phyloP scores from a whole-genome alignment of 305 asterid species.

The Striga hermonthica region DNA sequence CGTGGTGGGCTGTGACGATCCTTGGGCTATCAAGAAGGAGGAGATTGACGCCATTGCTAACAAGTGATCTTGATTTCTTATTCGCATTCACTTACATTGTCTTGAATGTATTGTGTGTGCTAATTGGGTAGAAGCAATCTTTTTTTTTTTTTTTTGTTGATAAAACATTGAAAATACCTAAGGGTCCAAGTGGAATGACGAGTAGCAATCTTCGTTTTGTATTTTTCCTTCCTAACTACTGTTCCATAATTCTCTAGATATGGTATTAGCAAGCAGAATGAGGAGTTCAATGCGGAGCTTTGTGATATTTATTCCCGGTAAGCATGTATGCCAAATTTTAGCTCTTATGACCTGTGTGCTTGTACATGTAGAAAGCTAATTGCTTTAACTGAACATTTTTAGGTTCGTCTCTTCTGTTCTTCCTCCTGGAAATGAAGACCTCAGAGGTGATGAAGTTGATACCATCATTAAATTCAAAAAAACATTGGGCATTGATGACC shows the following conservation, averaged over 20 bases:
- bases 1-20: conserved; percentile 70
- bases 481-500: conserved; percentile 96
- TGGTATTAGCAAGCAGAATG: conserved; percentile 91
- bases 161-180: background rate
- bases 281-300: conserved; percentile 86
- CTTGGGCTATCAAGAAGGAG: conserved; percentile 69
- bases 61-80: conserved; percentile 43
- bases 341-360: conserved; percentile 20
- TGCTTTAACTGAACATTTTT: conserved; percentile 21
- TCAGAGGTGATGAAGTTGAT: conserved; percentile 87
- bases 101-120: background rate
- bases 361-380: conserved; percentile 19
- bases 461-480: conserved; percentile 69
- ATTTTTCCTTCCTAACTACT: conserved; percentile 15
- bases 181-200: background rate
- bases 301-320: conserved; percentile 90
- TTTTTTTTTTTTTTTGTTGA: background rate
- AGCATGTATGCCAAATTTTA: conserved; percentile 27
- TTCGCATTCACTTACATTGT: background rate
- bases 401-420: conserved; percentile 79
- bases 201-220: background rate
- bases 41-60: conserved; percentile 82
- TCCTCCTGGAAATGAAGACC: conserved; percentile 89
- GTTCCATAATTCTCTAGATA: conserved; percentile 51
- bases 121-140: background rate